These are phyloP conservation scores for Globisporangium rhizosaccharum DNA, from an alignment of 352 stramenopile genomes.

Conservation along the genomic window DNA sequence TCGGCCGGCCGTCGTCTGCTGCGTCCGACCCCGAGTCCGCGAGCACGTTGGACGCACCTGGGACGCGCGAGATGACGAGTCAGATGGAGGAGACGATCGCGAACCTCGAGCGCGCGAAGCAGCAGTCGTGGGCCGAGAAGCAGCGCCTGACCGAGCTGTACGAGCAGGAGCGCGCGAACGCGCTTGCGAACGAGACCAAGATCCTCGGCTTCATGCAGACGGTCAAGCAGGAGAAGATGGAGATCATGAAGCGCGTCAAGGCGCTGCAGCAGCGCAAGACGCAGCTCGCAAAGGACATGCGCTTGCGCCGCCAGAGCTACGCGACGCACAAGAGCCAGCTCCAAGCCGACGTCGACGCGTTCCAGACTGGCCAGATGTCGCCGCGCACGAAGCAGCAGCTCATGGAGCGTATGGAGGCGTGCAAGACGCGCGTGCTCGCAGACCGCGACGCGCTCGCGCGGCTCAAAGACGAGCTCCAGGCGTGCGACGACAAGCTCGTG, in stretches of 20 bases:
- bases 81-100: constrained; percentile 86
- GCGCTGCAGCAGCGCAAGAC: constrained; percentile 76
- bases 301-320: constrained; percentile 72
- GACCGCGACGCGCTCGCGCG: constrained; percentile 52
- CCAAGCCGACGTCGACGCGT: constrained; percentile 68
- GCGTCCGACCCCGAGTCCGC: constrained; percentile 2
- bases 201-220: constrained; percentile 88
- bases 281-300: constrained; percentile 67
- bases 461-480: constrained; percentile 59
- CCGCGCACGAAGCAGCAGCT: constrained; percentile 30
- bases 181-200: constrained; percentile 73
- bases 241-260: constrained; percentile 88
- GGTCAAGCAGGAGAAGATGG: constrained; percentile 89
- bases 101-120: constrained; percentile 82
- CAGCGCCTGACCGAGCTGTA: constrained; percentile 76
- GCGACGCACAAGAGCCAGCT: constrained; percentile 62
- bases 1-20: constrained; percentile 39
- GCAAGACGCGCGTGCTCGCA: constrained; percentile 48
- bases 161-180: constrained; percentile 86
- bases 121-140: constrained; percentile 90
- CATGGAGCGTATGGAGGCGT: constrained; percentile 56
- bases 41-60: neutral
- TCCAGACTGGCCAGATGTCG: constrained; percentile 44
- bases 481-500: constrained; percentile 56
- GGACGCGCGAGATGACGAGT: constrained; percentile 43